These are phyloP conservation scores for Fusarium avenaceum DNA, from an alignment of 2,329 filamentous ascomycete species.

Conservation along the genomic window DNA sequence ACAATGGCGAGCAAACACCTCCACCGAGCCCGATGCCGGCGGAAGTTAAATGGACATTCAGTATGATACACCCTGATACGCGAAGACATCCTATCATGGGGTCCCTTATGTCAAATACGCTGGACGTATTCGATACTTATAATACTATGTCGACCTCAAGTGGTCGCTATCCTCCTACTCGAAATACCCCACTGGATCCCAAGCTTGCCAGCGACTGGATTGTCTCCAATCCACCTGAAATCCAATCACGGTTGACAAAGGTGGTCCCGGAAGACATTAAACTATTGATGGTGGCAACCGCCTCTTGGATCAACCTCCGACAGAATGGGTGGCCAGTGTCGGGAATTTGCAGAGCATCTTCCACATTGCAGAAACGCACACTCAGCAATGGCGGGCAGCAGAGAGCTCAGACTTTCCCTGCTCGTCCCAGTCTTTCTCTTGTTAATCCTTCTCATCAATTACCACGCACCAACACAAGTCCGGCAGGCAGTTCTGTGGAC, in stretches of 20 bases:
- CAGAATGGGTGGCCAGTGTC: slow-evolving; percentile 55
- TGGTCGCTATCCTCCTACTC: slow-evolving; percentile 62
- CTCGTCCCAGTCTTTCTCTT: slow-evolving; percentile 36
- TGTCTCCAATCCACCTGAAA: slow-evolving; percentile 36
- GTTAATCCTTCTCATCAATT: slow-evolving; percentile 26
- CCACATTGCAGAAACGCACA: slow-evolving; percentile 46
- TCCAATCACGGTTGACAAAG: slow-evolving; percentile 51
- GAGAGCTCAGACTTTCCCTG: slow-evolving; percentile 41
- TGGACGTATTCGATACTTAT: slow-evolving; percentile 79
- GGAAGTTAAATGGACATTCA: slow-evolving; percentile 78
- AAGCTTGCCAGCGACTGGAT: slow-evolving; percentile 40
- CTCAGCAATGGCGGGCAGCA: slow-evolving; percentile 38
- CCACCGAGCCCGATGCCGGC: slow-evolving; percentile 46
- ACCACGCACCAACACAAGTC: slow-evolving; percentile 38
- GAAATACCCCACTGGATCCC: slow-evolving; percentile 50
- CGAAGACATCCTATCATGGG: slow-evolving; percentile 82
- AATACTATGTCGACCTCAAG: slow-evolving; percentile 66
- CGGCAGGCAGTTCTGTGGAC: slow-evolving; percentile 37
- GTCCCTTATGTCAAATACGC: slow-evolving; percentile 70
- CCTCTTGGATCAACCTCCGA: slow-evolving; percentile 56
- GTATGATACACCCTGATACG: slow-evolving; percentile 77
- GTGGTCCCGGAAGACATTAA: slow-evolving; percentile 53
- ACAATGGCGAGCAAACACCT: slow-evolving; percentile 41
- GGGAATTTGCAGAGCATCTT: slow-evolving; percentile 49
- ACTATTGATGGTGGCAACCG: slow-evolving; percentile 56